phyloP scores from a whole-genome alignment of 352 stramenopile genomes.

The Phytopythium chamaehyphon region DNA sequence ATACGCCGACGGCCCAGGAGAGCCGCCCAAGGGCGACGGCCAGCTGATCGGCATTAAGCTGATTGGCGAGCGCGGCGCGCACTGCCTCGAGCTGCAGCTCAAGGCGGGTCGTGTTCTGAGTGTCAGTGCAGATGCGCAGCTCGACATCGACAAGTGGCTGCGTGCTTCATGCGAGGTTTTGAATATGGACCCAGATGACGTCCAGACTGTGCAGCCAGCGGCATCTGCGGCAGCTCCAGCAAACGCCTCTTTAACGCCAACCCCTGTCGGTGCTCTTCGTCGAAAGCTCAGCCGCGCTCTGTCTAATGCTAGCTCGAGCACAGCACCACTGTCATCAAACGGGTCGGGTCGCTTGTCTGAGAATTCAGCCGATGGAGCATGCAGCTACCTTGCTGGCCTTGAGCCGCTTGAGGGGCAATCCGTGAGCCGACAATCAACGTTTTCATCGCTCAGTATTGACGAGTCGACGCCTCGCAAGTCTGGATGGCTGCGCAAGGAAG shows the following conservation, averaged over 20 bases:
- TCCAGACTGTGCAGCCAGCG: slow-evolving; percentile 15
- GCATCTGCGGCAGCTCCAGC: not conserved
- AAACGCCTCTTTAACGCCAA: not conserved
- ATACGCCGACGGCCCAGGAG: slow-evolving; percentile 59
- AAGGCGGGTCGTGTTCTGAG: slow-evolving; percentile 54
- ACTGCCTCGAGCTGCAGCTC: slow-evolving; percentile 66
- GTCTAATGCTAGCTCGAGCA: slow-evolving; percentile 13
- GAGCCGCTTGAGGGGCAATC: not conserved
- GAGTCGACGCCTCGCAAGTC: slow-evolving; percentile 30
- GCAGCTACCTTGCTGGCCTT: slow-evolving; percentile 1
- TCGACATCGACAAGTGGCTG: slow-evolving; percentile 60
- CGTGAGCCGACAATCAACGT: not conserved
- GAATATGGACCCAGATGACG: slow-evolving; percentile 29
- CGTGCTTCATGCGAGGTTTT: slow-evolving; percentile 51
- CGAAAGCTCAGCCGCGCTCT: slow-evolving; percentile 28
- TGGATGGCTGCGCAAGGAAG: slow-evolving; percentile 83
- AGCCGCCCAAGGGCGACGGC: slow-evolving; percentile 55
- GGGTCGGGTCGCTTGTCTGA: slow-evolving; percentile 3
- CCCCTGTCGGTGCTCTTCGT: slow-evolving; percentile 14
- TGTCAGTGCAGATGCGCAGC: slow-evolving; percentile 53
- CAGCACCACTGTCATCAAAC: not conserved
- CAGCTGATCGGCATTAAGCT: slow-evolving; percentile 59
- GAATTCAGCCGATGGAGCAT: not conserved
- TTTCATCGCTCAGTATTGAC: not conserved
- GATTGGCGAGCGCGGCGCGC: slow-evolving; percentile 27